phyloP scores from a whole-genome alignment of 495 filamentous ascomycete genomes.

The Letharia columbiana region DNA sequence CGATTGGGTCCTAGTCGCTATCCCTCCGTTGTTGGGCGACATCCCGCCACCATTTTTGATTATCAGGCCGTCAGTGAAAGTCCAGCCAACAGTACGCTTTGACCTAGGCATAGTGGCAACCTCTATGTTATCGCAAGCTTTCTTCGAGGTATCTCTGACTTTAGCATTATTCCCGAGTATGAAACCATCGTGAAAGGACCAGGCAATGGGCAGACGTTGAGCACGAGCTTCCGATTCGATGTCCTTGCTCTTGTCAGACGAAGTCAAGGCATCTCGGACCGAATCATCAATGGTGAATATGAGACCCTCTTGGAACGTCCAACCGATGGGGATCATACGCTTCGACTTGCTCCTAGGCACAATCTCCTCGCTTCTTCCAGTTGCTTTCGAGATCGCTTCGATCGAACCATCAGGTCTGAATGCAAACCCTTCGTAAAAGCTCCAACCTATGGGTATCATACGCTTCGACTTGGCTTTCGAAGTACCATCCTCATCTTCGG shows the following conservation, averaged over 20 bases:
- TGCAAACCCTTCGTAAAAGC: not conserved
- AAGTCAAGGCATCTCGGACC: not conserved
- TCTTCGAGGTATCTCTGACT: not conserved
- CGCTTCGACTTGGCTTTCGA: not conserved
- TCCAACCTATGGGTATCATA: not conserved
- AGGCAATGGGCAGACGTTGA: not conserved
- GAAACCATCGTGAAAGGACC: not conserved
- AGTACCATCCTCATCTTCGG: not conserved
- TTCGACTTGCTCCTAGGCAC: not conserved
- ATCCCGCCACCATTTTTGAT: not conserved
- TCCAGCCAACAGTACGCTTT: not conserved
- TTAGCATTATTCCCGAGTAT: not conserved
- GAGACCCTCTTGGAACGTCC: not conserved
- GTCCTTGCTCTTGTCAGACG: not conserved
- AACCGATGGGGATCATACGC: not conserved
- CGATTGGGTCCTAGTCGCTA: too few relatives aligned
- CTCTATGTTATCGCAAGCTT: not conserved
- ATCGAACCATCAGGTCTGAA: not conserved
- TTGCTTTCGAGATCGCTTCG: not conserved
- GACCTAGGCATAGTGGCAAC: not conserved
- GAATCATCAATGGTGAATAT: not conserved
- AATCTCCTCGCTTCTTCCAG: not conserved
- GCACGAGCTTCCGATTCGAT: not conserved
- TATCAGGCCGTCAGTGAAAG: not conserved
- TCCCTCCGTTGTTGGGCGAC: too few relatives aligned